A percentile compares a stretch with the other conserved stretches of the same genome.
Evolutionary conservation across 208 protist genomes (phyloP).

Genomic region (Leishmania tropica): DNA sequence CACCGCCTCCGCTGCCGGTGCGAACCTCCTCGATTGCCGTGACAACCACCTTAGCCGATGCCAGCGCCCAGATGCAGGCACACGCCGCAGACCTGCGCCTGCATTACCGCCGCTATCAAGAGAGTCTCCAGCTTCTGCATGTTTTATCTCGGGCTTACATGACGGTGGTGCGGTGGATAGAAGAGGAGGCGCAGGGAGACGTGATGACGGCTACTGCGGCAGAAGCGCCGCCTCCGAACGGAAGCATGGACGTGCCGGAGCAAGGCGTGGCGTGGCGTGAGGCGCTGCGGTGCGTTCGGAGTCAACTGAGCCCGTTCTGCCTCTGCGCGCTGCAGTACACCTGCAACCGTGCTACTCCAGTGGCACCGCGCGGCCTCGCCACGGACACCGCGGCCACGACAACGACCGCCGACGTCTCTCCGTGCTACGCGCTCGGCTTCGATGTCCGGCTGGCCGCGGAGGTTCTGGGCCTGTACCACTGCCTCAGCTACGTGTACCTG

Average conservation of each 20-base stretch:
- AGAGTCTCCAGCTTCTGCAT: conserved; percentile 27
- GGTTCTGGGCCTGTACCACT: conserved; percentile 27
- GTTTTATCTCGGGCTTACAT: conserved; percentile 18
- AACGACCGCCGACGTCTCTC: not conserved
- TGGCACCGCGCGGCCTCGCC: not conserved
- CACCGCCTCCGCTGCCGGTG: conserved; percentile 7
- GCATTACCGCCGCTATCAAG: conserved; percentile 27
- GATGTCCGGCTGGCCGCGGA: conserved; percentile 21
- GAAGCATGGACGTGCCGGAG: not conserved
- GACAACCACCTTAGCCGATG: not conserved
- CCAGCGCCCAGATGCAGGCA: not conserved
- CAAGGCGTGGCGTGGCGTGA: conserved; percentile 4
- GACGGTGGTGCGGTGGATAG: conserved; percentile 20
- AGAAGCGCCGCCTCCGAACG: not conserved
- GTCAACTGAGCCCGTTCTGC: conserved; percentile 27
- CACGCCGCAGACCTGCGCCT: conserved; percentile 23
- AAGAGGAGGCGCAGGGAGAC: conserved; percentile 18
- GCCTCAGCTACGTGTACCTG: conserved; percentile 24
- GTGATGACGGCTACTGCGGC: not conserved
- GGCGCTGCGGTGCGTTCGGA: conserved; percentile 13
- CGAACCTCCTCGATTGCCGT: not conserved
- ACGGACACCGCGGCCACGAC: not conserved
- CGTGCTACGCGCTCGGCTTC: conserved; percentile 13
- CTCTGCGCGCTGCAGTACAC: conserved; percentile 14
- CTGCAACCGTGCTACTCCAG: not conserved